These are phyloP conservation scores for Monilinia laxa DNA, from an alignment of 2,329 filamentous ascomycete species.

Conservation along the genomic window DNA sequence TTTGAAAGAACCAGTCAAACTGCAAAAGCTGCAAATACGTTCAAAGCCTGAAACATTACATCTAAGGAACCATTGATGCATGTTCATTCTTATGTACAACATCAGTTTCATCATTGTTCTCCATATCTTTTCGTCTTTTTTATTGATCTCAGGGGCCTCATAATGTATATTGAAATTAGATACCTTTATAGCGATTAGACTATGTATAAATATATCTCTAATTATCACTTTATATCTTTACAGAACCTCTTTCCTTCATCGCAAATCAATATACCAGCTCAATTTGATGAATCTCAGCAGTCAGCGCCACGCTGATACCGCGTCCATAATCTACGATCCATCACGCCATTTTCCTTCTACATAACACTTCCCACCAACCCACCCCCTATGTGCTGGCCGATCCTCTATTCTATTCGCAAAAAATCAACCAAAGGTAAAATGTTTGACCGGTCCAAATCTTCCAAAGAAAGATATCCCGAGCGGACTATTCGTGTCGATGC, in stretches of 20 bases:
- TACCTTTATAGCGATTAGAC: background rate
- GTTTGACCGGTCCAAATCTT: slow-evolving; percentile 1
- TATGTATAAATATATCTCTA: background rate
- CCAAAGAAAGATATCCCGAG: slow-evolving; percentile 2
- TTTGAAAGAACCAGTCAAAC: background rate
- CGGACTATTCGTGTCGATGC: background rate
- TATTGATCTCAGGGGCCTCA: background rate
- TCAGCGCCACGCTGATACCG: background rate
- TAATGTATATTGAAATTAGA: background rate
- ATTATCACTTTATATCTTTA: background rate
- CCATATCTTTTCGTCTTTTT: background rate
- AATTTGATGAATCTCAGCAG: background rate
- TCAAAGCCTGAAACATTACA: slow-evolving; percentile 7
- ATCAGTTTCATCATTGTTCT: slow-evolving; percentile 8
- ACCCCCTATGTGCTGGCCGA: slow-evolving; percentile 7
- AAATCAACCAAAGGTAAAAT: background rate
- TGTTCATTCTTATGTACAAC: background rate
- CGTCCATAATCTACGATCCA: background rate
- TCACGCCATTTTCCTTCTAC: background rate
- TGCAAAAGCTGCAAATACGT: background rate
- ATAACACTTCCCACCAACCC: background rate
- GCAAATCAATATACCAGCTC: slow-evolving; percentile 1
- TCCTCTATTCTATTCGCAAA: slow-evolving; percentile 4
- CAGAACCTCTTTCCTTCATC: background rate
- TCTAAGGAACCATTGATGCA: background rate